phyloP scores from a whole-genome alignment of 78 protist genomes.

The Dictyostelium intermedium region DNA sequence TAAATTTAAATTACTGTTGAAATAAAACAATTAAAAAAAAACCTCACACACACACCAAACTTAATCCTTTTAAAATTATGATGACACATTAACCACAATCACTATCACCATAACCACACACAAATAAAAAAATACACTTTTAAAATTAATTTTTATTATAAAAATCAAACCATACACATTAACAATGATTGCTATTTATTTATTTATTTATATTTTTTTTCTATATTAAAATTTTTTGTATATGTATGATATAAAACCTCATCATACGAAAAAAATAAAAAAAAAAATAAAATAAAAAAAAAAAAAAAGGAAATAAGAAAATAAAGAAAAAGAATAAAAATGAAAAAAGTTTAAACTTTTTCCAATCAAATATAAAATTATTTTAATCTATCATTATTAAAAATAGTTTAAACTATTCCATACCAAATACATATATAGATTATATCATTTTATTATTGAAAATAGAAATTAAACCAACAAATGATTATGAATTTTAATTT shows the following conservation, averaged over 20 bases:
- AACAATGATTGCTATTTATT: background rate
- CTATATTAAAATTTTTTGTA: background rate
- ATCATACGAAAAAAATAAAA: background rate
- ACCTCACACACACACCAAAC: background rate
- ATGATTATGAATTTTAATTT: background rate
- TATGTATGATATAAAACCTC: background rate
- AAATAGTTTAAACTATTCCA: background rate
- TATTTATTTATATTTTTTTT: too few species aligned
- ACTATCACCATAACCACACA: background rate
- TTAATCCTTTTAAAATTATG: background rate
- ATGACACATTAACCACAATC: background rate
- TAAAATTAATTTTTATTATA: too few species aligned
- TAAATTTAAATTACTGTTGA: background rate
- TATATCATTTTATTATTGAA: background rate
- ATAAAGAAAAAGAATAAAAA: background rate
- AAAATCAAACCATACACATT: background rate
- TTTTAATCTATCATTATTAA: background rate
- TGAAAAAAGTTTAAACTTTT: background rate
- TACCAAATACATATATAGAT: background rate
- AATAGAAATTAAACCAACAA: background rate
- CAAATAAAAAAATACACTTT: too few species aligned
- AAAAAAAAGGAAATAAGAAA: too few species aligned
- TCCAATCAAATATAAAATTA: background rate
- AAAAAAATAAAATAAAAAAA: background rate
- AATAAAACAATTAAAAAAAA: too few species aligned